Evolutionary conservation across 352 stramenopile genomes (phyloP), one percentile per base, ranked within the genome.

Genomic region (Pilasporangium apinafurcum): DNA sequence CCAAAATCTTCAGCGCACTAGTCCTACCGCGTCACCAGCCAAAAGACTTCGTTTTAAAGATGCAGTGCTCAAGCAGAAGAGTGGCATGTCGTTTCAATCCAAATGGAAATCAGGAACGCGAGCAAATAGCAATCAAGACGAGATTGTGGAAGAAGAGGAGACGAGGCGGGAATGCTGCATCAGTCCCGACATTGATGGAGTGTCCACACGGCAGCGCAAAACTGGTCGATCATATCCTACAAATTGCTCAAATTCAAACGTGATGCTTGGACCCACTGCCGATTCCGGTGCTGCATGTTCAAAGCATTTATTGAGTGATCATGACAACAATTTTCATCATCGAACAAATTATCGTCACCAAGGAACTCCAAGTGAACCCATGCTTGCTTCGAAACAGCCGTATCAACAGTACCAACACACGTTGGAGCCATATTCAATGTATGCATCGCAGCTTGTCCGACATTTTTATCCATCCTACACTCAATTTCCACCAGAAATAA

Each of bases 1-100:
- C 47, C 47, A 22, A 54, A 30, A 12, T 8, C 20, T 32, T 21
- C 31, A 51, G 20, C 20, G 27, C 29, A 44, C 43, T 34, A n/a
- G 21, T 14, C 24, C 21, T 29, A 16, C 17, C 10, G 22, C 22
- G 34, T 32, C 31, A 30, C 27, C 37, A 38, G 4, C 48, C 30
- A 59, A 64, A n/a, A 62, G 67, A 21, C 29, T 80, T 3, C 24
- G 68, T 9, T 83, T 81, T 38, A 67, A 80, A 22, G 73, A 83
- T 44, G 64, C 65, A 17, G 68, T 84, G 5, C 46, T 86, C 12
- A 62, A 68, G 37, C 65, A 77, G 37, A 64, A 46, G n/a, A n/a
- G n/a, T 10, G 34, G 17, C 22, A 39, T 39, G 17, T 21, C 22
- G 6, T 8, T 21, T 16, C 17, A 39, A 9, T 21, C 34, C 0